Percentiles rank a stretch among this genome's conserved stretches.
Conservation (phyloP, 2,329 filamentous ascomycete species). For the Neofusicoccum kwambonambiense region DNA sequence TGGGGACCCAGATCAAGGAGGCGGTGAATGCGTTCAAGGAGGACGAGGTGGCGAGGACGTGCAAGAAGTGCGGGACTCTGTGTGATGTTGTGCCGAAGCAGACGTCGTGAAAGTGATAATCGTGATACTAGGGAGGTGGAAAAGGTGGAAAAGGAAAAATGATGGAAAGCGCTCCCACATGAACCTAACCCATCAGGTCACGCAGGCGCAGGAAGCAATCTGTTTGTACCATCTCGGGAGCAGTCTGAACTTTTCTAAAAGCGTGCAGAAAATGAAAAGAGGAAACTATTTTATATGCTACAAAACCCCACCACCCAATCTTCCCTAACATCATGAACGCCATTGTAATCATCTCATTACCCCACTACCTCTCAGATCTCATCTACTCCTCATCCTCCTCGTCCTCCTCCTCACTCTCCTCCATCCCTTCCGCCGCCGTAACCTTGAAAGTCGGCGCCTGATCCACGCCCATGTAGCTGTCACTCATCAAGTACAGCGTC, state of each 20-base stretch:
- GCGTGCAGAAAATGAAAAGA: too few species aligned
- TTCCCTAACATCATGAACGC: neutral
- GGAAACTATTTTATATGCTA: neutral
- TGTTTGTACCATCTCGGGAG: too few species aligned
- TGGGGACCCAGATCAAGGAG: conserved; percentile 91
- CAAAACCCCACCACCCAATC: neutral
- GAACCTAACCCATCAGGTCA: too few species aligned
- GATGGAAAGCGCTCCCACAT: too few species aligned
- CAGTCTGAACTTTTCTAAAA: too few species aligned
- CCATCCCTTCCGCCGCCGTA: conserved; percentile 86
- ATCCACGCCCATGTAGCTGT: conserved; percentile 95
- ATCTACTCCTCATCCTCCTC: conserved; percentile 50
- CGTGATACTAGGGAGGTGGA: too few species aligned
- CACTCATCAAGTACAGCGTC: conserved; percentile 93
- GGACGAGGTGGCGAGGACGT: conserved; percentile 69
- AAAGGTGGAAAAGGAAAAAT: too few species aligned
- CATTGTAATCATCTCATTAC: too few species aligned
- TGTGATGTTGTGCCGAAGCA: conserved; percentile 66
- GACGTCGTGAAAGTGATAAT: neutral
- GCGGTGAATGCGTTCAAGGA: conserved; percentile 80
- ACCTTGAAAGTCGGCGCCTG: conserved; percentile 90
- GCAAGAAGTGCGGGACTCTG: conserved; percentile 71
- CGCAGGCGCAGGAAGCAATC: too few species aligned
- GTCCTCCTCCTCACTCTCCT: conserved; percentile 86
- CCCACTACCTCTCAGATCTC: too few species aligned